Base-by-base conservation (phyloP, 805 yeast species). In the Wickerhamomyces silvicola region DNA sequence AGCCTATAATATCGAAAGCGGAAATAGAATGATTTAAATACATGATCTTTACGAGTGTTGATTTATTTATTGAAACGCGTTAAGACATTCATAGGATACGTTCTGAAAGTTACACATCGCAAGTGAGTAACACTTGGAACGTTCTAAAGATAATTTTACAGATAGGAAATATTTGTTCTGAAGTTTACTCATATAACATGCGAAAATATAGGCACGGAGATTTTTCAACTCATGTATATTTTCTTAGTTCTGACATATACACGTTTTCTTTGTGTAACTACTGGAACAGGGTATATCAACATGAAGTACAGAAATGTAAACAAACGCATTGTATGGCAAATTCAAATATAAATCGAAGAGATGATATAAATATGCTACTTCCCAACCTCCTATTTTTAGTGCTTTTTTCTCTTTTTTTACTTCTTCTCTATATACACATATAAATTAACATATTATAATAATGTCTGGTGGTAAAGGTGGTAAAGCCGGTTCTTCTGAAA, bases 401-500 rank as follows among this genome's bases (percentile, higher is more conserved):
- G 19, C 4, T 16, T 8, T 18, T 15, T 17, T 13, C 21, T 21
- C 17, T 25, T 22, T 22, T 15, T 16, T 14, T 27, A 30, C n/a
- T 15, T 19, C 30, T 18, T 29, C 32, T 32, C 28, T 19, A 11
- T 17, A 22, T 32, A 24, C 26, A 25, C 23, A 16, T 11, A n/a
- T 19, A 10, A 27, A 28, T 18, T 17, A 28, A 30, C 17, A 41
- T 19, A 34, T 21, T n/a, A n/a, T n/a, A n/a, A 68, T 31, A 66
- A 81, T 80, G 87, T 78, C 86, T 56, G 64, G 64, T 50, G 67
- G 68, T 51, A 62, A 62, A 61, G 67, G 77, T 73, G 87, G 87
- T 59, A 85, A 85, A 72, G 92, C 94, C 57, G 90, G 92, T 59
- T 71, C 92, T 48, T 66, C 88, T 53, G 85, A 83, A 60, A 87